Evolutionary conservation across 2,329 filamentous ascomycete species (phyloP).

Genomic region (Fusarium sp.): DNA sequence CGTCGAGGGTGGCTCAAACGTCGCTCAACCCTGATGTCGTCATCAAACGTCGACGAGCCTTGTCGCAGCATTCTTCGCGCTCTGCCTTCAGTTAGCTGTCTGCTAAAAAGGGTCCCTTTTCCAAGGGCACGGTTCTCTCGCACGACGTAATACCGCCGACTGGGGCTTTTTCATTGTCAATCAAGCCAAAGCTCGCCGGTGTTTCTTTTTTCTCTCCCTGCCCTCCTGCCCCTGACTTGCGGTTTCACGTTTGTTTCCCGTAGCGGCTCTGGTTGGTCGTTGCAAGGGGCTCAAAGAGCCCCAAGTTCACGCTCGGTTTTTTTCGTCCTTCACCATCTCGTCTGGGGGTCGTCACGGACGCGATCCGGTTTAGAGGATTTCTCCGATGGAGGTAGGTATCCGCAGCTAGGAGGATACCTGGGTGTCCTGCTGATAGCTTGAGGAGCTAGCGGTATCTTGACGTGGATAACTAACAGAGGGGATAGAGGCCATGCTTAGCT

Average conservation of each 20-base stretch:
- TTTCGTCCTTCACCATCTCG: not conserved
- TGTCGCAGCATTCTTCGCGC: not conserved
- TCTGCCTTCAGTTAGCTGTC: not conserved
- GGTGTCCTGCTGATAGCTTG: not conserved
- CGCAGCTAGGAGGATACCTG: slow-evolving; percentile 18
- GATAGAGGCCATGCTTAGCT: not conserved
- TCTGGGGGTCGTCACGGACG: not conserved
- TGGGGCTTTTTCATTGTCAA: not conserved
- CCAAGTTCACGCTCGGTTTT: not conserved
- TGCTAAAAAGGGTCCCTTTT: slow-evolving; percentile 11
- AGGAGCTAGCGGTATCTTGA: slow-evolving; percentile 7
- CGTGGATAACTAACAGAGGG: slow-evolving; percentile 25
- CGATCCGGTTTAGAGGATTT: not conserved
- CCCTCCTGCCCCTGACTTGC: slow-evolving; percentile 5
- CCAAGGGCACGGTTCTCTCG: slow-evolving; percentile 13
- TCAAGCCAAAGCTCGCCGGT: not conserved
- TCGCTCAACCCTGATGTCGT: slow-evolving; percentile 21
- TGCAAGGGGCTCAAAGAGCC: not conserved
- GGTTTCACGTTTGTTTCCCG: slow-evolving; percentile 13
- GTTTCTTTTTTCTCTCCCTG: not conserved
- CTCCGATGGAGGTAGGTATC: slow-evolving; percentile 14
- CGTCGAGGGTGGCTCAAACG: slow-evolving; percentile 17
- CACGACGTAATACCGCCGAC: not conserved
- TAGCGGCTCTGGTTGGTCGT: slow-evolving; percentile 13
- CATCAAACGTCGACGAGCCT: slow-evolving; percentile 10